Evolutionary conservation across 768 basidiomycete species (phyloP).

Genomic region (Russula foetens): DNA sequence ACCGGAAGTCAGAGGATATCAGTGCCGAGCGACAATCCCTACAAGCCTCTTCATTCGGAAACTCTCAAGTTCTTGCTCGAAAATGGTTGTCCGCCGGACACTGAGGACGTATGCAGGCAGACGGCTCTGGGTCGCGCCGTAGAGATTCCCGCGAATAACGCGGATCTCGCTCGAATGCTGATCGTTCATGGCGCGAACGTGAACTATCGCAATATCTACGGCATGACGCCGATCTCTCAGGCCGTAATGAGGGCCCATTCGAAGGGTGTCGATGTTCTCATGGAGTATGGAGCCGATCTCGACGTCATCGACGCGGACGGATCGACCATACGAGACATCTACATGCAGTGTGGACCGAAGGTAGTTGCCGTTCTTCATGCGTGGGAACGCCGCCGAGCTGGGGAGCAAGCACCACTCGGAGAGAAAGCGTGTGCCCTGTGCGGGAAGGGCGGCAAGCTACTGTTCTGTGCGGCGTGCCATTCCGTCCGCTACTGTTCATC

Average conservation of each 20-base stretch:
- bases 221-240: conserved; percentile 34
- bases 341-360: conserved; percentile 3
- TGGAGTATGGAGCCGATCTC: conserved; percentile 43
- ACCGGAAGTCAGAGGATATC: conserved; percentile 19
- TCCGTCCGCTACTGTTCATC: conserved; percentile 38
- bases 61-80: conserved; percentile 30
- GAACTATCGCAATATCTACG: conserved; percentile 42
- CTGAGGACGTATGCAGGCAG: conserved; percentile 27
- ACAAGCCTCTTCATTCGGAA: conserved; percentile 23
- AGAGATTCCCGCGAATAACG: conserved; percentile 23
- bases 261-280: conserved; percentile 33
- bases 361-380: background rate
- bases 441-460: conserved; percentile 7
- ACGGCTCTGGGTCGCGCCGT: conserved; percentile 44
- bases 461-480: background rate
- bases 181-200: conserved; percentile 41
- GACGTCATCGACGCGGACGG: conserved; percentile 21
- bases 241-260: conserved; percentile 24
- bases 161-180: conserved; percentile 32
- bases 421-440: conserved; percentile 41
- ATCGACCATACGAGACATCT: conserved; percentile 23
- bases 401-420: conserved; percentile 19
- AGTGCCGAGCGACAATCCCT: background rate
- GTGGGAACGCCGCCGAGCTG: background rate
- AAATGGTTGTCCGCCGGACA: background rate